phyloP scores from a whole-genome alignment of 129 eudicot genomes.

The Lactuca saligna region DNA sequence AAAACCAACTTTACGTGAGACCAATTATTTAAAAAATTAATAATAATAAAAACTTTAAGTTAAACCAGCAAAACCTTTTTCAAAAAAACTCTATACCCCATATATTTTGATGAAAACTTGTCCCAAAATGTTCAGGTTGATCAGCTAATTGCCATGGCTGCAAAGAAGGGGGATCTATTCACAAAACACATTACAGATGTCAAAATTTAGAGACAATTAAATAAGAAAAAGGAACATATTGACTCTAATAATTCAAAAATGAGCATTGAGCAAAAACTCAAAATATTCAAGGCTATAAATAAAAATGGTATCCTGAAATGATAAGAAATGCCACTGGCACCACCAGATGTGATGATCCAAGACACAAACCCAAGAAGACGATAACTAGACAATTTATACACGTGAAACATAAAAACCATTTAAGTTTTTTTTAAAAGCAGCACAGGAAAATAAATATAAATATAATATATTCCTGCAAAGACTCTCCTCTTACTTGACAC shows the following conservation, averaged over 20 bases:
- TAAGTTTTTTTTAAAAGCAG: slow-evolving; percentile 11
- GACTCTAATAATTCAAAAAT: slow-evolving; percentile 50
- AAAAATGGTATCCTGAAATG: slow-evolving; percentile 36
- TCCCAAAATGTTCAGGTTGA: too few relatives aligned
- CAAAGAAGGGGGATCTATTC: too few relatives aligned
- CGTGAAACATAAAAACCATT: slow-evolving; percentile 32
- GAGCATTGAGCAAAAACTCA: slow-evolving; percentile 34
- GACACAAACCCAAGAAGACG: slow-evolving; percentile 27
- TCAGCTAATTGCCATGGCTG: too few relatives aligned
- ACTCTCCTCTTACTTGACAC: slow-evolving; percentile 42
- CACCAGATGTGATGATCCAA: slow-evolving; percentile 18
- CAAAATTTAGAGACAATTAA: too few relatives aligned
- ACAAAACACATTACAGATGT: too few relatives aligned
- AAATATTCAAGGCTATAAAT: slow-evolving; percentile 29
- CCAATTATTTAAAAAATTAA: too few relatives aligned
- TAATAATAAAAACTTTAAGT: too few relatives aligned
- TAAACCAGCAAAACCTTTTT: too few relatives aligned
- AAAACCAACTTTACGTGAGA: too few relatives aligned
- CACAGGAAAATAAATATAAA: background rate
- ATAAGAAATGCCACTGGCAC: slow-evolving; percentile 9
- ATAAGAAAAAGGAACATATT: background rate
- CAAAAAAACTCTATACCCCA: too few relatives aligned
- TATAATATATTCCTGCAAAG: background rate
- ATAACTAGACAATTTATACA: slow-evolving; percentile 54
- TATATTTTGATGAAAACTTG: too few relatives aligned